Evolutionary conservation across 768 basidiomycete genomes (phyloP), one percentile per base, ranked within the genome.

Genomic region (Tylopilus balloui): DNA sequence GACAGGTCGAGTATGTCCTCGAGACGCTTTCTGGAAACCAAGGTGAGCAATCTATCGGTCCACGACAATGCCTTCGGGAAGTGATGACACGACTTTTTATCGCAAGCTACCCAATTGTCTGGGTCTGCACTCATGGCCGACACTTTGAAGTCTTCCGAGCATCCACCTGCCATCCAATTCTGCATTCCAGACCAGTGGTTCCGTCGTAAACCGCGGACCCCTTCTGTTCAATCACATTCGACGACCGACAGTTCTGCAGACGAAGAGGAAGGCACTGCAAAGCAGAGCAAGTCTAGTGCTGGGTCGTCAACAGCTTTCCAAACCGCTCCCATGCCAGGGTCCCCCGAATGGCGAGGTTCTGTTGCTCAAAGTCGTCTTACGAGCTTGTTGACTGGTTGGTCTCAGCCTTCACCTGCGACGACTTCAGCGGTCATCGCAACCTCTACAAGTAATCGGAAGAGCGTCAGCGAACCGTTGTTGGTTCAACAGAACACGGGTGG

Each of bases 131-230:
- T 43, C 42, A 46, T 65, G 47, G 23, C 48, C 20, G 56, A 65
- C 20, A 14, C 39, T 14, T 38, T 63, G 12, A 52, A 2, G 31
- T 55, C 59, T 15, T 55, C 25, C 15, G 50, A 45, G 7, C 19
- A 31, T 34, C 43, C 55, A 6, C 50, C 48, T 9, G 61, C 55
- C 8, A 79, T 86, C 59, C 74, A 76, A 23, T 77, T 90, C 47
- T 86, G 83, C 52, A 79, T 92, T 8, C 86, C 86, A 2, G 86
- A 86, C 45, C 83, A 85, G 60, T 91, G 84, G 89, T 91, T 81
- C 65, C 80, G 81, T 48, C 78, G 86, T 17, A 85, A 78, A 52
- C 76, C 81, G 7, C 78, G 79, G 0, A 71, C 67, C 32, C 58
- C 74, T 2, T 79, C 80, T 2, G 66, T 69, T 13, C 62, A 72